Conservation (phyloP, 2,329 filamentous ascomycete species). For the Pestalotiopsis sp. region DNA sequence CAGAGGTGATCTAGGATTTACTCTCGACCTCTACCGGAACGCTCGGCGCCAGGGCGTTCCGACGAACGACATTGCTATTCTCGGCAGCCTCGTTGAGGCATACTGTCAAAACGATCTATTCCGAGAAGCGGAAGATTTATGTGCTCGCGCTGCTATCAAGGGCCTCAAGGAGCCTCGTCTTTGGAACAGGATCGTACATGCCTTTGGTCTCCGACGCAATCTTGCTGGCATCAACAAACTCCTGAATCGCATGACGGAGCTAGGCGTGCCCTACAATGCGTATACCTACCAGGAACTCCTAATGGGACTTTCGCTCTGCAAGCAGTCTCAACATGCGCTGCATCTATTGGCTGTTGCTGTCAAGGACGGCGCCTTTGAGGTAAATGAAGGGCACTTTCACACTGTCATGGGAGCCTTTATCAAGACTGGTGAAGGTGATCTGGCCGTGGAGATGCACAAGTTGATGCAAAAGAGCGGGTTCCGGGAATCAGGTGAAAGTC, state of each 20-base stretch:
- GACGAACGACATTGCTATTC: constrained; percentile 56
- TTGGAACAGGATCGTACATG: constrained; percentile 78
- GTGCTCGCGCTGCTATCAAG: constrained; percentile 55
- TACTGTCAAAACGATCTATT: constrained; percentile 62
- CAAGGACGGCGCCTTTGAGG: constrained; percentile 46
- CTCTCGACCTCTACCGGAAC: constrained; percentile 65
- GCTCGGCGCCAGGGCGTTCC: constrained; percentile 57
- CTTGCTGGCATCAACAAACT: constrained; percentile 51
- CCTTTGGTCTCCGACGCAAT: constrained; percentile 66
- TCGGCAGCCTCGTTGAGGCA: constrained; percentile 67
- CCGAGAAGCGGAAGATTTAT: constrained; percentile 60
- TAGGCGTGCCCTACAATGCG: constrained; percentile 48
- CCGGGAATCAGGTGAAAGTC: constrained; percentile 43
- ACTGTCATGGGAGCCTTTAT: constrained; percentile 57
- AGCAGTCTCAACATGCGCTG: constrained; percentile 52
- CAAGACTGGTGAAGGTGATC: constrained; percentile 43
- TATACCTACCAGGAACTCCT: constrained; percentile 55
- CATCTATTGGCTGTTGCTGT: constrained; percentile 48
- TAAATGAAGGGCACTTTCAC: constrained; percentile 51
- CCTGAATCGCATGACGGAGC: constrained; percentile 50
- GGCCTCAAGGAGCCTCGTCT: constrained; percentile 59
- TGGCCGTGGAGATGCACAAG: constrained; percentile 43
- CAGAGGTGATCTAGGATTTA: constrained; percentile 73
- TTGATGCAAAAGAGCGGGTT: constrained; percentile 46
- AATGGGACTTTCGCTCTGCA: constrained; percentile 48